phyloP scores from a whole-genome alignment of 345 rosid genomes.

The Lepidium africanum region DNA sequence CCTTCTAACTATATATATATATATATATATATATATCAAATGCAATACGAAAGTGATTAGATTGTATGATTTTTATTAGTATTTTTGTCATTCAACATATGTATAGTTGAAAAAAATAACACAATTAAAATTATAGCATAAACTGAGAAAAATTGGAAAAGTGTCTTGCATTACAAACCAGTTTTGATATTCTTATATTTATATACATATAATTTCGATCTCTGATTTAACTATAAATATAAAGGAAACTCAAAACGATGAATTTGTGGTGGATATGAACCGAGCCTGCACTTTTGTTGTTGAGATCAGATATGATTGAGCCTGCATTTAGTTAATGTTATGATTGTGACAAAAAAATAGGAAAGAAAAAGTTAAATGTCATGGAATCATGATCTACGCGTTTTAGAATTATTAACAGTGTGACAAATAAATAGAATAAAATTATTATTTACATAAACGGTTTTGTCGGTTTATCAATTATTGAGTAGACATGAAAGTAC shows the following conservation, averaged over 20 bases:
- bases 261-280: background rate
- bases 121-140: background rate
- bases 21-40: too few species aligned
- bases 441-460: background rate
- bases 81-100: too few species aligned
- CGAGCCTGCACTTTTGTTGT: background rate
- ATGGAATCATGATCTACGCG: conserved; percentile 8
- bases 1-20: too few species aligned
- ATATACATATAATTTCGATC: background rate
- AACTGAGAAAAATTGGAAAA: background rate
- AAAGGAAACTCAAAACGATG: background rate
- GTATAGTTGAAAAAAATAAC: too few species aligned
- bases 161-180: too few species aligned
- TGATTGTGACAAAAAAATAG: too few species aligned
- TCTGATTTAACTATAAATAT: background rate
- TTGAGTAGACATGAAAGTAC: background rate
- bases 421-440: too few species aligned
- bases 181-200: too few species aligned
- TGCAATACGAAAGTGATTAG: too few species aligned
- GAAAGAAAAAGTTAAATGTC: too few species aligned
- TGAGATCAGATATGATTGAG: background rate
- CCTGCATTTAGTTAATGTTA: background rate
- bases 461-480: conserved; percentile 6
- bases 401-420: background rate
- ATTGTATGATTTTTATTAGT: too few species aligned